These are phyloP conservation scores for Neurospora sp. DNA, from an alignment of 495 filamentous ascomycete genomes.

Conservation along the genomic window DNA sequence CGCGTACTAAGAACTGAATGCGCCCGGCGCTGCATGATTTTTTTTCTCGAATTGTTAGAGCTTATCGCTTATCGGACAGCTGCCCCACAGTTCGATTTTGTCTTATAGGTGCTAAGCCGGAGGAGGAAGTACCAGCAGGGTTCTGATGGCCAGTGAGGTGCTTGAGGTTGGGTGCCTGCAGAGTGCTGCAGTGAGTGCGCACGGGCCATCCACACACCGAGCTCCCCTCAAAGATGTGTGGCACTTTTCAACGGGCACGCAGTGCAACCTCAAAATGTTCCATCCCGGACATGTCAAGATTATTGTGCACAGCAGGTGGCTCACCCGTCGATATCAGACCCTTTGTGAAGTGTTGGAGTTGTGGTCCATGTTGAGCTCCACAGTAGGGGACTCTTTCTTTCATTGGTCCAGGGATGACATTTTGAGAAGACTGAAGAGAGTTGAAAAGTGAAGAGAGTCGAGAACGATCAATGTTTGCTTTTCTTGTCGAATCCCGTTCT, in stretches of 20 bases:
- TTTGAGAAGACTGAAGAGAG: neutral
- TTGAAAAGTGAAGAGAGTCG: neutral
- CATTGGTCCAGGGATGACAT: neutral
- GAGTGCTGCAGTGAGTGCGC: neutral
- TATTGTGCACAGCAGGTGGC: neutral
- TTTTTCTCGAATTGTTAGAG: neutral
- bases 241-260: neutral
- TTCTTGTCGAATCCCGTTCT: neutral
- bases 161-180: neutral
- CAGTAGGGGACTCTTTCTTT: neutral
- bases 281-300: neutral
- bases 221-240: neutral
- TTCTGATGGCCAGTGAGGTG: neutral
- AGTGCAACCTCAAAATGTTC: neutral
- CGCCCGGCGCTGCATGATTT: neutral
- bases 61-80: conserved; percentile 22
- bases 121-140: neutral
- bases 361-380: neutral
- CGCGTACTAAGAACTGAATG: neutral
- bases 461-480: neutral
- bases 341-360: neutral
- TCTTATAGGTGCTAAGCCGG: neutral
- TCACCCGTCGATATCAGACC: neutral
- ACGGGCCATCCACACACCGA: neutral
- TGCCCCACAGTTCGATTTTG: neutral